Base-by-base conservation (phyloP, 1,284 basidiomycete genomes). In the Ceratobasidium sp. region DNA sequence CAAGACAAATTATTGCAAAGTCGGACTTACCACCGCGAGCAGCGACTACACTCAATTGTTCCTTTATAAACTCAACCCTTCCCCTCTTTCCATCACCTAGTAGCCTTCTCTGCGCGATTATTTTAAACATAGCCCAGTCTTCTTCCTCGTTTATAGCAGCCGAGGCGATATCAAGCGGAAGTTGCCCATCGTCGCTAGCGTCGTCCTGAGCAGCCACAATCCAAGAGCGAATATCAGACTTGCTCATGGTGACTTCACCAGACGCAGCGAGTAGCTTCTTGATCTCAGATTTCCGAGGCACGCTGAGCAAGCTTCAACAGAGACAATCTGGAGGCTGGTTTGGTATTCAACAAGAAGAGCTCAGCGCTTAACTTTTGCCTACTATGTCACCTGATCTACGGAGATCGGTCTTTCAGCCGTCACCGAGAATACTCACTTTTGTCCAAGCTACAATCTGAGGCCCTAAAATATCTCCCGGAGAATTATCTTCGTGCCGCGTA, bases 1-100 rank as follows among this genome's bases (percentile, higher is more conserved):
- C 42, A 33, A 23, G 20, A 20, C n/a, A 31, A 47, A 53, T 23
- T 51, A 33, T 26, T 23, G n/a, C 37, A 61, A 49, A 10, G 37
- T 2, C 23, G 23, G 37, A 83, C 88, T 67, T 80, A 90, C 92
- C 89, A 83, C 85, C 87, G 81, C 89, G 86, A 79, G 87, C 88
- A n/a, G 87, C 87, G 28, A 94, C 81, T 67, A 88, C 86, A 47
- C 89, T 79, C 58, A 94, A 79, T 76, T 91, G 89, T 35, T 91
- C 90, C 65, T 86, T 85, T 42, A 94, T 82, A 80, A 93, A 93
- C 28, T 85, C 83, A n/a, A 87, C 83, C 31, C 92, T 85, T 0
- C 80, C 77, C 80, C 87, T 89, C 11, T 90, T 90, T 78, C 87
- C 89, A 79, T 87, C 85, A 4, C 85, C 84, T 77, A 90, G 81